phyloP scores from a whole-genome alignment of 805 yeast genomes.

The Wickerhamiella siamensis region DNA sequence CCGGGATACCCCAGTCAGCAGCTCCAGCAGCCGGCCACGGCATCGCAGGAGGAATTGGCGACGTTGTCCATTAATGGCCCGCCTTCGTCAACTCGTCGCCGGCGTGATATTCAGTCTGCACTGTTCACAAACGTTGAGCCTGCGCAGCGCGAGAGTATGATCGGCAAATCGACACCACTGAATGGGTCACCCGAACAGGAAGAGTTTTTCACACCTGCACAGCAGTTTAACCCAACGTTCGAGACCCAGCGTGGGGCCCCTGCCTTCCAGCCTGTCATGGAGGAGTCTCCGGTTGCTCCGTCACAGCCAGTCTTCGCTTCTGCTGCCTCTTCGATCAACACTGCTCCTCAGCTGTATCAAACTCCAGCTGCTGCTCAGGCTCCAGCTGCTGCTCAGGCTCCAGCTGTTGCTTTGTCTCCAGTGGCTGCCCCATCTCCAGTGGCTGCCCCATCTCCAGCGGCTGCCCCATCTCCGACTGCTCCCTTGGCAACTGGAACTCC shows the following conservation, averaged over 20 bases:
- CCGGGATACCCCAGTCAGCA: not conserved
- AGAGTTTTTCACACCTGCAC: slow-evolving; percentile 19
- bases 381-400: not conserved
- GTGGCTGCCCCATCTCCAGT: not conserved
- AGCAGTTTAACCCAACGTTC: slow-evolving; percentile 9
- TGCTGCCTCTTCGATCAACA: not conserved
- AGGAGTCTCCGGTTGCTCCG: slow-evolving; percentile 3
- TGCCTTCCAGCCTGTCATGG: slow-evolving; percentile 1
- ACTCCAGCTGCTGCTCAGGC: not conserved
- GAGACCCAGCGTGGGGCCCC: slow-evolving; percentile 4
- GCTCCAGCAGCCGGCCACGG: not conserved
- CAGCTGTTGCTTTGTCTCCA: not conserved
- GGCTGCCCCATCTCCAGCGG: not conserved
- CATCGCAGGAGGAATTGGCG: not conserved
- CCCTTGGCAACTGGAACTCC: not conserved
- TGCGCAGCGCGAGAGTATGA: slow-evolving; percentile 2
- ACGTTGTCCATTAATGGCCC: not conserved
- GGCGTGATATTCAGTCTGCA: slow-evolving; percentile 1
- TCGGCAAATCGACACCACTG: not conserved
- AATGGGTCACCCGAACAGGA: slow-evolving; percentile 8
- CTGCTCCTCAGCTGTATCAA: not conserved
- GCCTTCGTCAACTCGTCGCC: not conserved
- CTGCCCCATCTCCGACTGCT: not conserved
- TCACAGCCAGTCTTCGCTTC: not conserved
- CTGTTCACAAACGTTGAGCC: slow-evolving; percentile 1